Percentiles rank a stretch among this genome's conserved stretches.
phyloP scores from a whole-genome alignment of 1,139 yeast species.

The Kluyveromyces sp. region DNA sequence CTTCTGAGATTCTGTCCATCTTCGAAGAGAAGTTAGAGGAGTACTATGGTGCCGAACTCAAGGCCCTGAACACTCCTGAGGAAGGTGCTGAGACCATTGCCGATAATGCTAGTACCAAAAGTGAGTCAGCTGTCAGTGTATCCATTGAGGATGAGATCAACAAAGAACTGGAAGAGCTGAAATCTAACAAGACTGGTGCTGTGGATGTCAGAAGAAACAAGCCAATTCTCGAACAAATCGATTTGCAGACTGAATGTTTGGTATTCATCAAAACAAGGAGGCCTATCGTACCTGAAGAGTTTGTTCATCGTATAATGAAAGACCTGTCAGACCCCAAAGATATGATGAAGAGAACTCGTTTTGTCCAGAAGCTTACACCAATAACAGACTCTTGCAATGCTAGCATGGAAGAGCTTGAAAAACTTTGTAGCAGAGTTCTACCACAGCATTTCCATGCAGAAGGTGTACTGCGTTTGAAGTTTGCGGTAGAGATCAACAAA shows the following conservation, averaged over 20 bases:
- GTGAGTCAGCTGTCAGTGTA: slow-evolving; percentile 35
- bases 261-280: slow-evolving; percentile 72
- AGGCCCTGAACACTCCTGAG: slow-evolving; percentile 31
- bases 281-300: slow-evolving; percentile 70
- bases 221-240: slow-evolving; percentile 54
- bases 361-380: slow-evolving; percentile 75
- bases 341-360: slow-evolving; percentile 50
- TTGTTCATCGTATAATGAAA: slow-evolving; percentile 57
- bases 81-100: slow-evolving; percentile 14
- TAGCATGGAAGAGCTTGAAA: slow-evolving; percentile 55
- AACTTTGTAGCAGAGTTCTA: slow-evolving; percentile 50
- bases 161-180: slow-evolving; percentile 56
- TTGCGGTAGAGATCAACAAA: slow-evolving; percentile 75
- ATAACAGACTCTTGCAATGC: slow-evolving; percentile 71
- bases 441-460: slow-evolving; percentile 61
- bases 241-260: slow-evolving; percentile 76
- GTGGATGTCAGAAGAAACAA: slow-evolving; percentile 36
- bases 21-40: slow-evolving; percentile 54
- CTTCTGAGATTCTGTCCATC: slow-evolving; percentile 60
- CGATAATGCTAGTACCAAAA: slow-evolving; percentile 15
- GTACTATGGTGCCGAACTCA: slow-evolving; percentile 41
- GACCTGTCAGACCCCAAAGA: slow-evolving; percentile 46
- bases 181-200: slow-evolving; percentile 25
- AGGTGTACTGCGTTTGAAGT: slow-evolving; percentile 47
- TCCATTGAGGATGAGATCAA: slow-evolving; percentile 73